Base-by-base conservation (phyloP, 352 stramenopile genomes). In the Globisporangium paroecandrum region DNA sequence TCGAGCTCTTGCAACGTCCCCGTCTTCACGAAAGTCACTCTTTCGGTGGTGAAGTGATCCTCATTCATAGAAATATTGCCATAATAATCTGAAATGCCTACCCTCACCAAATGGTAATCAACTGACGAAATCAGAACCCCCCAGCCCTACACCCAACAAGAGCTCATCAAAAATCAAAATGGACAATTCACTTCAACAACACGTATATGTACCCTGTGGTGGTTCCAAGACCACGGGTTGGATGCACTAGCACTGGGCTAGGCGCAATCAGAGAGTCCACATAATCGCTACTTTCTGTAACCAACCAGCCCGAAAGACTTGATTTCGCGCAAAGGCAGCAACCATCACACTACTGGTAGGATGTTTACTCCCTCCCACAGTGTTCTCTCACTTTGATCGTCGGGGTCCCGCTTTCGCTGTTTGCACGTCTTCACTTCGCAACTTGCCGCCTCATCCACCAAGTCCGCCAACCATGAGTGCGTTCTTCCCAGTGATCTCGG, bases 401-500 rank as follows among this genome's bases (percentile, higher is more conserved):
- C 38, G 38, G 38, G 12, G 15, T 12, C 10, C 15, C 36, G 10
- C 36, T 41, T 41, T 41, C 36, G 36, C 10, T 41, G 36, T 41
- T 38, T 41, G 36, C 2, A 41, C 9, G 36, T 38, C 36, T 43
- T 46, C 38, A 46, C 38, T 18, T 46, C 13, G 38, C 4, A 46
- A 46, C 4, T 46, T 46, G 38, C 4, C 38, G 38, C 3, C 38
- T 46, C 38, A 20, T 4, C 12, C 38, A 20, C 12, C 38, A 46
- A 46, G 38, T 20, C 12, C 13, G 20, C 13, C 27, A 90, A 77
- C 1, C 43, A 92, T 92, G 83, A 89, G 77, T 73, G 75, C 76
- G 20, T 93, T 93, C 76, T 93, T 93, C 74, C 85, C 85, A 58
- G 72, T 87, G 41, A 90, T 93, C 79, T 87, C 82, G 64, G 69